Evolutionary conservation across 805 yeast species (phyloP).

Genomic region (Metschnikowia kofuensis): DNA sequence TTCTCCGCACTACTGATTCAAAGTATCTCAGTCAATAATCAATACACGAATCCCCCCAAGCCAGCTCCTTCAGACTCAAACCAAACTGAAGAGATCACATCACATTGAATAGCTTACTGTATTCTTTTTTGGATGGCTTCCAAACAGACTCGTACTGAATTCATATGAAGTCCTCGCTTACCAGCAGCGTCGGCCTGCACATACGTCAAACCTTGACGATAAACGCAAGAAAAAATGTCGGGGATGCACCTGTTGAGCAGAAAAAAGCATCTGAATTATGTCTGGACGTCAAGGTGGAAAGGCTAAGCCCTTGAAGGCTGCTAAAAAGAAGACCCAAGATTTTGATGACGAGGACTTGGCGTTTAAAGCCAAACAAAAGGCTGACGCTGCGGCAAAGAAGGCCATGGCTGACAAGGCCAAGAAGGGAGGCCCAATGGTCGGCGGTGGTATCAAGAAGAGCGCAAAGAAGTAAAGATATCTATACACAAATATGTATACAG

Average conservation of each 20-base stretch:
- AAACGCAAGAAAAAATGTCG: slow-evolving; percentile 1
- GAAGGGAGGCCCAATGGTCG: slow-evolving; percentile 86
- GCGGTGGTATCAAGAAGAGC: slow-evolving; percentile 95
- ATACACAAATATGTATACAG: too few species aligned
- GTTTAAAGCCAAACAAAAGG: slow-evolving; percentile 90
- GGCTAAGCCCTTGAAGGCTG: slow-evolving; percentile 83
- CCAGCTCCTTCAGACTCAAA: too few species aligned
- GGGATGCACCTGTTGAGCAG: background rate
- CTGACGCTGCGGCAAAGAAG: slow-evolving; percentile 90
- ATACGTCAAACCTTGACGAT: background rate
- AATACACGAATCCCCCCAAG: too few species aligned
- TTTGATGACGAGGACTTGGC: slow-evolving; percentile 86
- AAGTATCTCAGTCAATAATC: too few species aligned
- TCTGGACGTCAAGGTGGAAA: slow-evolving; percentile 98
- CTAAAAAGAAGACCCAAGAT: slow-evolving; percentile 77
- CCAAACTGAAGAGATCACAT: too few species aligned
- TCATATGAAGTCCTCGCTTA: too few species aligned
- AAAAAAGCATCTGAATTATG: slow-evolving; percentile 41
- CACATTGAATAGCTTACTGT: too few species aligned
- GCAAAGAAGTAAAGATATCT: slow-evolving; percentile 26
- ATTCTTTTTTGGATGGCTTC: too few species aligned
- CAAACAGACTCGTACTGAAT: too few species aligned
- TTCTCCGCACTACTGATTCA: too few species aligned
- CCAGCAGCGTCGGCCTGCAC: background rate
- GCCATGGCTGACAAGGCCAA: slow-evolving; percentile 84